phyloP scores from a whole-genome alignment of 352 stramenopile species.

The Globisporangium uncinulatum region DNA sequence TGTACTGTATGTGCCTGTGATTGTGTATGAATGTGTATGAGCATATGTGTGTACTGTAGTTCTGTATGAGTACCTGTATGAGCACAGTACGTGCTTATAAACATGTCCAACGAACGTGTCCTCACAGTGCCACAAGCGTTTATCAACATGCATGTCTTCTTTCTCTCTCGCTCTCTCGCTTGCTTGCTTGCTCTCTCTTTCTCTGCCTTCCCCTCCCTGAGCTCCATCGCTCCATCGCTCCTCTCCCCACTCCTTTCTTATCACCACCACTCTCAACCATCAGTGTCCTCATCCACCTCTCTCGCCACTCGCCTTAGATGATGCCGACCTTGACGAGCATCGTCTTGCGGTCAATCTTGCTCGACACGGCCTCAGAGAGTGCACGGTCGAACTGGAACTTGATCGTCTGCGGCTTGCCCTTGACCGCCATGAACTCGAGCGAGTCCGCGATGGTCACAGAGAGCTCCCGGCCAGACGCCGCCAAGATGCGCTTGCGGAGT shows the following conservation, averaged over 20 bases:
- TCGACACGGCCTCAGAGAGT: constrained; percentile 50
- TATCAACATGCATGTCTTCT: too few species aligned
- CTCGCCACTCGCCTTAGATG: constrained; percentile 29
- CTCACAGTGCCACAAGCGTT: neutral
- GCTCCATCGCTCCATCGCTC: too few species aligned
- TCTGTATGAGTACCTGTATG: too few species aligned
- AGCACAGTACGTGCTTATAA: neutral
- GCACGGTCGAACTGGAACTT: constrained; percentile 68
- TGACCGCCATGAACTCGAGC: constrained; percentile 66
- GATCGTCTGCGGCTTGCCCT: constrained; percentile 57
- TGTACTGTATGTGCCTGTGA: too few species aligned
- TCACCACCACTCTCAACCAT: neutral
- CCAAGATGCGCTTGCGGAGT: constrained; percentile 60
- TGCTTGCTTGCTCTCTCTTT: neutral
- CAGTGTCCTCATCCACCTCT: neutral
- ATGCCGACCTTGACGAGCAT: constrained; percentile 72
- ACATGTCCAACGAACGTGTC: neutral
- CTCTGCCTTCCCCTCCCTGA: neutral
- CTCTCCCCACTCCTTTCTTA: neutral
- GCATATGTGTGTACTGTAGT: too few species aligned
- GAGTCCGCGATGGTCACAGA: constrained; percentile 59
- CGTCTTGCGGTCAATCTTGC: constrained; percentile 65
- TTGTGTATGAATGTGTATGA: too few species aligned
- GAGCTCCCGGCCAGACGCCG: constrained; percentile 49
- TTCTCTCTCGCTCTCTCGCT: neutral